Conservation (phyloP, 306 rosid species). For the Glycine soja region DNA sequence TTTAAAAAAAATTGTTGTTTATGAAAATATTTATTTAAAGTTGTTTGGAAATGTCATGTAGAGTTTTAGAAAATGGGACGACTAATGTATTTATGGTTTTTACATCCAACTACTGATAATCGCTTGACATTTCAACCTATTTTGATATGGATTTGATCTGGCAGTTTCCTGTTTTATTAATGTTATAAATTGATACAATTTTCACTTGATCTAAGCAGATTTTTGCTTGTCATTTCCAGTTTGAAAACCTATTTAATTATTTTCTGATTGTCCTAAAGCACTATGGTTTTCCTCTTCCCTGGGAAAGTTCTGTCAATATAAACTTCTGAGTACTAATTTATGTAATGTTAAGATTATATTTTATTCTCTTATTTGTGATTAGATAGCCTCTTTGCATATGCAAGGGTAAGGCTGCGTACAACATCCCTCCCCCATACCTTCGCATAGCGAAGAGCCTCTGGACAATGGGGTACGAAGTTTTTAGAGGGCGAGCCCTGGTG, state of each 20-base stretch:
- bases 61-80: background rate
- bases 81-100: background rate
- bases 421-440: too few relatives aligned
- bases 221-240: constrained; percentile 31
- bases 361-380: too few relatives aligned
- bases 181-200: constrained; percentile 15
- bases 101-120: background rate
- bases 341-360: too few relatives aligned
- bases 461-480: too few relatives aligned
- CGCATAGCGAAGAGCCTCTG: too few relatives aligned
- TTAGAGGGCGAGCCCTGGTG: too few relatives aligned
- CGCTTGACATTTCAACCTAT: background rate
- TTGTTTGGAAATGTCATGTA: constrained; percentile 23
- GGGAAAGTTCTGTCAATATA: background rate
- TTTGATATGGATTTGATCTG: background rate
- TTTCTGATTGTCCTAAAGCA: constrained; percentile 26
- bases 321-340: too few relatives aligned
- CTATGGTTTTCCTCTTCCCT: constrained; percentile 20
- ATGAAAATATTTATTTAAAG: background rate
- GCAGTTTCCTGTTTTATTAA: constrained; percentile 13
- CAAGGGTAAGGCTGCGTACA: too few relatives aligned
- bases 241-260: constrained; percentile 14
- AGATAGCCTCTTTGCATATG: too few relatives aligned
- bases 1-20: background rate
- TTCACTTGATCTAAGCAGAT: background rate